Conservation (phyloP, 2,329 filamentous ascomycete species). For the Coleophoma cylindrospora region DNA sequence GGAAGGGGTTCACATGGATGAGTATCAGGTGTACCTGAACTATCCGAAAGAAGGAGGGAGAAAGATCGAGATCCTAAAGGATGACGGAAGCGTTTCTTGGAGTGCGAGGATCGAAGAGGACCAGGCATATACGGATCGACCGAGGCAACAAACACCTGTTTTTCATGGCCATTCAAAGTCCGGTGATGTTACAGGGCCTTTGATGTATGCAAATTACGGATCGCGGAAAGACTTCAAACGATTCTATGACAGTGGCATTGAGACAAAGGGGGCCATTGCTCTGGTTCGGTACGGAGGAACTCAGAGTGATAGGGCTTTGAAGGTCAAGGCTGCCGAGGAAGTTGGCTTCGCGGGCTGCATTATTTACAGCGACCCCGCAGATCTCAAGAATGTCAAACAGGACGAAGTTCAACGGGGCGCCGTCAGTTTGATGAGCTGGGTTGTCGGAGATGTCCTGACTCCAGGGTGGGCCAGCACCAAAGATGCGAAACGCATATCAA, state of each 20-base stretch:
- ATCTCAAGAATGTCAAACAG: conserved; percentile 68
- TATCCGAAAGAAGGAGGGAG: conserved; percentile 77
- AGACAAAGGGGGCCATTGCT: conserved; percentile 74
- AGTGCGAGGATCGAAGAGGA: conserved; percentile 80
- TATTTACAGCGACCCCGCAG: conserved; percentile 84
- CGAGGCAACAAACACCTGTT: conserved; percentile 64
- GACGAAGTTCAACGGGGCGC: conserved; percentile 75
- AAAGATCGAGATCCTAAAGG: conserved; percentile 73
- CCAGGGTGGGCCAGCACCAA: conserved; percentile 77
- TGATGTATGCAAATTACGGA: conserved; percentile 92
- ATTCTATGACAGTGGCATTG: conserved; percentile 66
- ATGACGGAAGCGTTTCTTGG: conserved; percentile 63
- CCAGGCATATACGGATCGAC: conserved; percentile 56
- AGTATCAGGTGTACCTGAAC: conserved; percentile 87
- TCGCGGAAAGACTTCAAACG: conserved; percentile 75
- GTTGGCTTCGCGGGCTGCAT: conserved; percentile 84
- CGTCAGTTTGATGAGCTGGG: conserved; percentile 76
- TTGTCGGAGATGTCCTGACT: conserved; percentile 87
- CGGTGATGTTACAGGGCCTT: conserved; percentile 77
- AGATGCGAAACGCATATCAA: conserved; percentile 59
- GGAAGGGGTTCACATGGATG: conserved; percentile 70
- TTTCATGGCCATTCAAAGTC: conserved; percentile 89
- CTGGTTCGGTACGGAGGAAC: conserved; percentile 77
- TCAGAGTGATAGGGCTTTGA: conserved; percentile 68
- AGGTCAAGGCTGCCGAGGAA: conserved; percentile 84